These are phyloP conservation scores for Syzygium aromaticum DNA, from an alignment of 345 rosid species.

Conservation along the genomic window DNA sequence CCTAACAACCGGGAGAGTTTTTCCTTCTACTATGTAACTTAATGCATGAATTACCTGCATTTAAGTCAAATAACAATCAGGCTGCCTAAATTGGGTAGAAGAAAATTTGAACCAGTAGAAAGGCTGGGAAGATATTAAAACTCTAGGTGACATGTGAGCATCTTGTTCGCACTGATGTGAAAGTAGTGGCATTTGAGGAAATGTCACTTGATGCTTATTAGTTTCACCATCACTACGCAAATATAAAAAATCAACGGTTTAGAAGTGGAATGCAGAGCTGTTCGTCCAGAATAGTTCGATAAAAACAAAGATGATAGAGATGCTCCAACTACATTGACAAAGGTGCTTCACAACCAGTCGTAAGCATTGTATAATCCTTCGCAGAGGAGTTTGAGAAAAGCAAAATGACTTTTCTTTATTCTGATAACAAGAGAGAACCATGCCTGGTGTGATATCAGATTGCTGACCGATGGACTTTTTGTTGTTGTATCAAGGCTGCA, in stretches of 20 bases:
- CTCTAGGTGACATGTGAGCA: background rate
- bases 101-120: background rate
- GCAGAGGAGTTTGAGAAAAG: background rate
- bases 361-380: background rate
- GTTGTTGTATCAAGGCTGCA: too few relatives aligned
- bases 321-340: background rate
- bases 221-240: background rate
- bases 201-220: background rate
- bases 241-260: background rate
- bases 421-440: background rate
- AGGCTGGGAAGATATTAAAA: background rate
- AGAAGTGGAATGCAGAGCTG: background rate
- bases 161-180: background rate
- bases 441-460: background rate
- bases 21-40: background rate
- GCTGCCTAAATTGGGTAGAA: background rate
- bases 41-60: background rate
- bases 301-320: background rate
- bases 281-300: background rate
- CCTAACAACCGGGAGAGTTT: background rate
- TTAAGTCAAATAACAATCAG: background rate
- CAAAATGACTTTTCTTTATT: background rate
- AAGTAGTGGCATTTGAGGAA: background rate
- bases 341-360: background rate
- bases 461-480: background rate